Evolutionary conservation across 2,329 filamentous ascomycete species (phyloP).

Genomic region (Dothistroma septosporum): DNA sequence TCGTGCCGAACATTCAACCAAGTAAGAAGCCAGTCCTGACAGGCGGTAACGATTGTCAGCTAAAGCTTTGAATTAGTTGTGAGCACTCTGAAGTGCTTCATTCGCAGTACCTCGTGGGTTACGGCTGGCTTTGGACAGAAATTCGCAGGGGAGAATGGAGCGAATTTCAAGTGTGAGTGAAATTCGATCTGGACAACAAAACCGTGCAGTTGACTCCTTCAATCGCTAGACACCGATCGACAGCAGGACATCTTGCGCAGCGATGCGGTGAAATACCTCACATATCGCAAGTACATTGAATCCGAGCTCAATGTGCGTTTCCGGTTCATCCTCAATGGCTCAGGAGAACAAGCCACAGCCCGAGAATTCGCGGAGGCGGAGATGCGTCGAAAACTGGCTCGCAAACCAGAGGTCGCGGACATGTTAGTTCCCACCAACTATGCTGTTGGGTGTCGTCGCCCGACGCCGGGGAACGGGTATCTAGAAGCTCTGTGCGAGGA

Average conservation of each 20-base stretch:
- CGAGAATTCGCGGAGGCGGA: constrained; percentile 29
- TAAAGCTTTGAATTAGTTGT: not conserved
- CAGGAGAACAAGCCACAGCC: not conserved
- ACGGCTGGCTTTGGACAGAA: constrained; percentile 37
- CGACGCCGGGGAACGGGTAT: constrained; percentile 50
- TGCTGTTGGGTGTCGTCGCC: constrained; percentile 44
- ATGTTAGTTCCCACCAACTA: constrained; percentile 45
- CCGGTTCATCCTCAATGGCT: constrained; percentile 44
- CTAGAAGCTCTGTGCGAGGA: constrained; percentile 46
- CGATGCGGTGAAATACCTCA: constrained; percentile 41
- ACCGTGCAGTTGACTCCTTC: not conserved
- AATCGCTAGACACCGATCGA: constrained; percentile 32
- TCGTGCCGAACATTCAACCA: constrained; percentile 37
- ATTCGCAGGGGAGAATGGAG: constrained; percentile 44
- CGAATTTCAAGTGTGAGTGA: constrained; percentile 40
- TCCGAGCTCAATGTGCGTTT: constrained; percentile 50
- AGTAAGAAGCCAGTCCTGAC: not conserved
- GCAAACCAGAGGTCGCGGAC: constrained; percentile 36
- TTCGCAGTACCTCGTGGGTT: constrained; percentile 6
- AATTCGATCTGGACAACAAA: not conserved
- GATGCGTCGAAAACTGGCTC: constrained; percentile 39
- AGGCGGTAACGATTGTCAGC: too few relatives aligned
- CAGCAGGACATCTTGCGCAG: constrained; percentile 37
- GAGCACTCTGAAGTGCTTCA: constrained; percentile 2
- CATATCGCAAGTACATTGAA: constrained; percentile 46